A percentile compares a stretch with the other conserved stretches of the same genome.
Conservation (phyloP, 345 rosid genomes). For the Eucalyptus regnans region DNA sequence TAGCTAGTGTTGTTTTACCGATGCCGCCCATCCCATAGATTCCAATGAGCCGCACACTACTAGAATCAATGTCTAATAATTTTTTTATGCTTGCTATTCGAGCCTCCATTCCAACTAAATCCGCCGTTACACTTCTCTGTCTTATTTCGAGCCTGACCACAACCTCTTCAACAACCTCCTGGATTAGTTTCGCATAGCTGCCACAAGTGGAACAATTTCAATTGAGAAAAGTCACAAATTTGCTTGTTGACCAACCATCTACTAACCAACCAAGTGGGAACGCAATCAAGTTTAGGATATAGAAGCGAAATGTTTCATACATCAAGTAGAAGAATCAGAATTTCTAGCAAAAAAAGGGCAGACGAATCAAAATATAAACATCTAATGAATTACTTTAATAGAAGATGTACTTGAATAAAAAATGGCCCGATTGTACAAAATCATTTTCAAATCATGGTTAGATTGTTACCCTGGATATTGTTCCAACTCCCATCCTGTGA, state of each 20-base stretch:
- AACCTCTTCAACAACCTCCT: background rate
- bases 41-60: background rate
- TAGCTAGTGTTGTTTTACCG: background rate
- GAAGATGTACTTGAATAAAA: too few species aligned
- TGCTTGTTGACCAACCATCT: background rate
- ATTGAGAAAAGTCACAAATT: background rate
- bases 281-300: too few species aligned
- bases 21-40: background rate
- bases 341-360: background rate
- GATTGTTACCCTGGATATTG: background rate
- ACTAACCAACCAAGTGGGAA: too few species aligned
- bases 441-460: background rate
- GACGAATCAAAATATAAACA: too few species aligned
- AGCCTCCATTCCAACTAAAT: background rate
- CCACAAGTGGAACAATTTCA: background rate
- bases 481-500: background rate
- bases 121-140: accelerated
- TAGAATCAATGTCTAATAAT: background rate
- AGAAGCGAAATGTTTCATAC: too few species aligned
- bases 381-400: too few species aligned
- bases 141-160: too few species aligned
- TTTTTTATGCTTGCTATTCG: background rate
- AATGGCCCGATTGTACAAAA: background rate
- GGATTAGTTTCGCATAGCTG: background rate
- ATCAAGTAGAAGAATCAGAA: too few species aligned